Conservation (phyloP, 2,329 filamentous ascomycete genomes). For the Arthroderma sp. region DNA sequence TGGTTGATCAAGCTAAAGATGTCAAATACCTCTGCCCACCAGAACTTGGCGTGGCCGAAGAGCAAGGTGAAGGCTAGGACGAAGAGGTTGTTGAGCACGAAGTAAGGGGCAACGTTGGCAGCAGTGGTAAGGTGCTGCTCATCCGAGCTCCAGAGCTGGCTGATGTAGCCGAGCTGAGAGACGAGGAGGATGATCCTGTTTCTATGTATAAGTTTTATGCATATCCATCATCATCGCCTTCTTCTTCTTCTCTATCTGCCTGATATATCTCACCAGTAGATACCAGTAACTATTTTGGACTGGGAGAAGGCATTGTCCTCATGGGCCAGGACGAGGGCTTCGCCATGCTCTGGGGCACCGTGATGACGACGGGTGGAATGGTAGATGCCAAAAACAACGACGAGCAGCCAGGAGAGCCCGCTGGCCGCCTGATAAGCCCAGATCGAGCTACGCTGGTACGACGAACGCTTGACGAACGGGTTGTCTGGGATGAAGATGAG, state of each 20-base stretch:
- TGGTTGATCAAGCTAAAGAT: constrained; percentile 76
- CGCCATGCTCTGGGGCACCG: constrained; percentile 36
- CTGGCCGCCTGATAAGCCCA: constrained; percentile 65
- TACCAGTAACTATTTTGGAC: constrained; percentile 49
- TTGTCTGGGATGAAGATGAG: constrained; percentile 45
- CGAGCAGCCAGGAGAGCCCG: constrained; percentile 60
- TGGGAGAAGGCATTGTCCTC: constrained; percentile 61
- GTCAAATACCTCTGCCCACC: constrained; percentile 62
- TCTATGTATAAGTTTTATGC: too few relatives aligned
- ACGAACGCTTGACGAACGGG: constrained; percentile 61
- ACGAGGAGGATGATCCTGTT: constrained; percentile 59
- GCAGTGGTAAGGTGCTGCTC: constrained; percentile 53
- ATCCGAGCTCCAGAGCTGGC: constrained; percentile 60
- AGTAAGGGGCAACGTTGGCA: constrained; percentile 68
- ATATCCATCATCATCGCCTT: background rate
- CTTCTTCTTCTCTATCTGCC: background rate
- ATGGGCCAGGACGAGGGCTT: constrained; percentile 50
- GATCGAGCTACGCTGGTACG: constrained; percentile 50
- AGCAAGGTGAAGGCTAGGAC: constrained; percentile 73
- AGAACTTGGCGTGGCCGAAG: constrained; percentile 65
- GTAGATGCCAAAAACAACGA: constrained; percentile 60
- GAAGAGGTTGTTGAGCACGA: constrained; percentile 74
- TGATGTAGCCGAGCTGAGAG: constrained; percentile 63
- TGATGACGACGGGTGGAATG: constrained; percentile 48
- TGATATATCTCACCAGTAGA: constrained; percentile 57